Percentiles rank a stretch among this genome's conserved stretches.
These are phyloP conservation scores for Peronospora belbahrii DNA, from an alignment of 352 stramenopile genomes.

Conservation along the genomic window DNA sequence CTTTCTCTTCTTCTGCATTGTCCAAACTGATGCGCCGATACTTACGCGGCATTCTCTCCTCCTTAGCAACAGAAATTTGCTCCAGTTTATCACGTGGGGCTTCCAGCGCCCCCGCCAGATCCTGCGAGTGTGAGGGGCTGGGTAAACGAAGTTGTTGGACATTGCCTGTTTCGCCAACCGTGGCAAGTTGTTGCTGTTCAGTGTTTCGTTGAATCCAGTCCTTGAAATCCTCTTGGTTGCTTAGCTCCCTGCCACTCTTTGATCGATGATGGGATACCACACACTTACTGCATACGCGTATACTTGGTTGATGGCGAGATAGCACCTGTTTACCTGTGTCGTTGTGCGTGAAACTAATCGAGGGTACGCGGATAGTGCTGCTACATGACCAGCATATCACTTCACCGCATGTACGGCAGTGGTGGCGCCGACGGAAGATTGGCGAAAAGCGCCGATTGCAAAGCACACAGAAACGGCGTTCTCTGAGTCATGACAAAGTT, in stretches of 20 bases:
- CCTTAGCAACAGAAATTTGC: conserved; percentile 16
- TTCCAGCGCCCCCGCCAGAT: conserved; percentile 43
- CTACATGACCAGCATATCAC: conserved; percentile 86
- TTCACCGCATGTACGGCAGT: conserved; percentile 82
- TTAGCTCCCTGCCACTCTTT: conserved; percentile 59
- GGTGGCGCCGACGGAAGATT: conserved; percentile 80
- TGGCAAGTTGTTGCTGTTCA: conserved; percentile 32
- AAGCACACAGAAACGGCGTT: conserved; percentile 77
- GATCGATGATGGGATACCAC: conserved; percentile 72
- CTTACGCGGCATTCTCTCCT: conserved; percentile 38
- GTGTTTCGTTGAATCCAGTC: conserved; percentile 71
- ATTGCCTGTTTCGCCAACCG: conserved; percentile 17
- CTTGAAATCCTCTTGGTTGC: conserved; percentile 75
- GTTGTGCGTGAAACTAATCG: conserved; percentile 81
- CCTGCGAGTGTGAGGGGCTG: conserved; percentile 62
- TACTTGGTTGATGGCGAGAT: conserved; percentile 72
- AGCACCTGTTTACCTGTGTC: conserved; percentile 72
- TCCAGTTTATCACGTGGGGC: conserved; percentile 13
- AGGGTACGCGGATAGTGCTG: conserved; percentile 74
- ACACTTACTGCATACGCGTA: conserved; percentile 79
- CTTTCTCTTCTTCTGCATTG: conserved; percentile 67
- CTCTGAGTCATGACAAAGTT: conserved; percentile 25
- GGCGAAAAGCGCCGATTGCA: conserved; percentile 74
- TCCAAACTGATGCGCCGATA: conserved; percentile 53
- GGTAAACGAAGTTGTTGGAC: conserved; percentile 31